phyloP scores from a whole-genome alignment of 371 early-diverging fungal genomes.

The Batkoa obscura region DNA sequence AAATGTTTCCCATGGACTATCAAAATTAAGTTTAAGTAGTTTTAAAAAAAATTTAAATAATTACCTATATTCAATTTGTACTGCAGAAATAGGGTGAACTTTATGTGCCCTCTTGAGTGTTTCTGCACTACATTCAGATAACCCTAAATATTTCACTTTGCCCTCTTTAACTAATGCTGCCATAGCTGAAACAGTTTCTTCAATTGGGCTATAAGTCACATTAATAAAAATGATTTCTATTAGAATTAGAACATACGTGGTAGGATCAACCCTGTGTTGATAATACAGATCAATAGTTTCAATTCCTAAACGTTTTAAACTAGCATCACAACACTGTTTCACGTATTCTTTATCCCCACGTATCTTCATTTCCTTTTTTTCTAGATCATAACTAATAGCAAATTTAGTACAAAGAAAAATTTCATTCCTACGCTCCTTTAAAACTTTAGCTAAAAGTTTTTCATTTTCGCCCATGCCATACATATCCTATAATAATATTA shows the following conservation, averaged over 20 bases:
- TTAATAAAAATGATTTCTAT: not conserved
- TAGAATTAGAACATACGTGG: constrained; percentile 9
- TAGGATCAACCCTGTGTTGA: constrained; percentile 28
- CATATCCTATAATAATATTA: not conserved
- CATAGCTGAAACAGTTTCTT: constrained; percentile 30
- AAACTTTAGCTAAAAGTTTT: not conserved
- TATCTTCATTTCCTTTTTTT: constrained; percentile 9
- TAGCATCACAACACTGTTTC: constrained; percentile 18
- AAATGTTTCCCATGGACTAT: constrained; percentile 1
- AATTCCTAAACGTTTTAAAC: constrained; percentile 21
- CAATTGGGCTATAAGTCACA: constrained; percentile 15
- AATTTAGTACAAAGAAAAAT: constrained; percentile 4
- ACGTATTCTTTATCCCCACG: constrained; percentile 27
- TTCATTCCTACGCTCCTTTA: not conserved
- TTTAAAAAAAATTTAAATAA: not conserved
- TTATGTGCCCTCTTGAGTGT: constrained; percentile 31
- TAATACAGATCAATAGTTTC: constrained; percentile 35
- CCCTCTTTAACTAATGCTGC: constrained; percentile 36
- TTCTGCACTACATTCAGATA: constrained; percentile 30
- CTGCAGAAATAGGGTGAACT: constrained; percentile 32
- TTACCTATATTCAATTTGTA: constrained; percentile 3
- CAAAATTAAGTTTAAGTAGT: not conserved
- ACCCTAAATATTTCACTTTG: constrained; percentile 32
- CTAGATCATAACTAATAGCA: not conserved
- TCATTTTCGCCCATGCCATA: not conserved